These are phyloP conservation scores for Entomortierella chlamydospora DNA, from an alignment of 192 early-diverging fungal genomes.

Conservation along the genomic window DNA sequence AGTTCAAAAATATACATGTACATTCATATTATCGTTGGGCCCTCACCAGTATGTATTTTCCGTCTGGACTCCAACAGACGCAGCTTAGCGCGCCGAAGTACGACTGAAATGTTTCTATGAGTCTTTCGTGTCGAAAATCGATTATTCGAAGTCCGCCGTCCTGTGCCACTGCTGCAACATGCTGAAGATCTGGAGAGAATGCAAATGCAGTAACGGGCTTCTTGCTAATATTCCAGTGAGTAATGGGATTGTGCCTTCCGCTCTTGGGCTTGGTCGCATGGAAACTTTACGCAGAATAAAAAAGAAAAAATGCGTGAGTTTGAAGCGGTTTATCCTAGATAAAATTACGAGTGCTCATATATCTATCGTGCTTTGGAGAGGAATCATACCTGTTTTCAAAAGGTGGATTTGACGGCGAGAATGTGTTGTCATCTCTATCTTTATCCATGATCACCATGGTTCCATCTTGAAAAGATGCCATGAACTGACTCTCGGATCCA, in stretches of 20 bases:
- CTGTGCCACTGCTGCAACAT: slow-evolving; percentile 78
- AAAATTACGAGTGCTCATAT: no score
- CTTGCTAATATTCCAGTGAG: slow-evolving; percentile 80
- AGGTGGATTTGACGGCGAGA: slow-evolving; percentile 26
- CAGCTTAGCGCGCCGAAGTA: slow-evolving; percentile 92
- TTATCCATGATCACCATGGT: slow-evolving; percentile 87
- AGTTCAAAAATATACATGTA: no score
- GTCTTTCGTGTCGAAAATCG: slow-evolving; percentile 76
- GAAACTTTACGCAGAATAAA: slow-evolving; percentile 51
- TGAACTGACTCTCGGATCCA: slow-evolving; percentile 83
- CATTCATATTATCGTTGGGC: neutral
- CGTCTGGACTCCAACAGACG: slow-evolving; percentile 92
- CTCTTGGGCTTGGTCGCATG: slow-evolving; percentile 68
- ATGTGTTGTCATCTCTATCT: slow-evolving; percentile 83
- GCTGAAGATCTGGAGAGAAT: slow-evolving; percentile 86
- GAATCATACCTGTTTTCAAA: slow-evolving; percentile 54
- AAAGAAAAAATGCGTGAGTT: neutral
- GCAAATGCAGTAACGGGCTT: slow-evolving; percentile 79
- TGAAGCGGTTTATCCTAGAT: no score
- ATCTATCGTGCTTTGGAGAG: no score
- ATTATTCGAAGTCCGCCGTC: slow-evolving; percentile 86
- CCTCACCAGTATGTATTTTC: slow-evolving; percentile 72
- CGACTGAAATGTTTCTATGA: slow-evolving; percentile 79
- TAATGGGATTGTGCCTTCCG: slow-evolving; percentile 80
- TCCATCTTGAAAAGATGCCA: slow-evolving; percentile 89